Percentiles rank a stretch among this genome's conserved stretches.
Evolutionary conservation across 371 early-diverging fungal genomes (phyloP).

Genomic region (Mucor mucedo): DNA sequence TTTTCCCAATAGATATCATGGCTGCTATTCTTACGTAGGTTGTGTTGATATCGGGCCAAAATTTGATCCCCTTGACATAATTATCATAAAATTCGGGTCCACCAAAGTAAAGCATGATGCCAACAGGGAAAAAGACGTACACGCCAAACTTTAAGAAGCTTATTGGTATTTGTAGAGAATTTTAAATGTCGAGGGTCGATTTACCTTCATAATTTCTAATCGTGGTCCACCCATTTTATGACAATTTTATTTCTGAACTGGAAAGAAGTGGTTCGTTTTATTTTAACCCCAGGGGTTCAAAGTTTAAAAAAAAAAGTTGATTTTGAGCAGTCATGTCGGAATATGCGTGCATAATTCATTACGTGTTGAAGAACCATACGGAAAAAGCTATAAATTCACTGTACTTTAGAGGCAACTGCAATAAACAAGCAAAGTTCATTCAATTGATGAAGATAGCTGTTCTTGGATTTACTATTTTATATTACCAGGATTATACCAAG

Average conservation of each 20-base stretch:
- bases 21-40: slow-evolving; percentile 39
- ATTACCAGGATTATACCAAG: too few species aligned
- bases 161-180: not conserved
- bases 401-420: too few species aligned
- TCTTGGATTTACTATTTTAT: too few species aligned
- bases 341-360: too few species aligned
- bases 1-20: not conserved
- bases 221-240: slow-evolving; percentile 54
- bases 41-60: slow-evolving; percentile 55
- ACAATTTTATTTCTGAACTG: not conserved
- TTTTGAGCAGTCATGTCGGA: not conserved
- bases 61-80: slow-evolving; percentile 55
- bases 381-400: too few species aligned
- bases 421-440: too few species aligned
- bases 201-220: slow-evolving; percentile 57
- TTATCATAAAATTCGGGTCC: slow-evolving; percentile 58
- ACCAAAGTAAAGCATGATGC: slow-evolving; percentile 60
- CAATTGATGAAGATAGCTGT: too few species aligned
- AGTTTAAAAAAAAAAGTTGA: not conserved
- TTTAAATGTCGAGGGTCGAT: too few species aligned
- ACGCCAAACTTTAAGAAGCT: slow-evolving; percentile 49
- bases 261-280: slow-evolving; percentile 8
- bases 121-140: slow-evolving; percentile 61
- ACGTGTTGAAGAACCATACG: too few species aligned
- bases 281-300: slow-evolving; percentile 3